These are phyloP conservation scores for Saccharomycopsis fibuligera DNA, from an alignment of 805 yeast genomes.

Conservation along the genomic window DNA sequence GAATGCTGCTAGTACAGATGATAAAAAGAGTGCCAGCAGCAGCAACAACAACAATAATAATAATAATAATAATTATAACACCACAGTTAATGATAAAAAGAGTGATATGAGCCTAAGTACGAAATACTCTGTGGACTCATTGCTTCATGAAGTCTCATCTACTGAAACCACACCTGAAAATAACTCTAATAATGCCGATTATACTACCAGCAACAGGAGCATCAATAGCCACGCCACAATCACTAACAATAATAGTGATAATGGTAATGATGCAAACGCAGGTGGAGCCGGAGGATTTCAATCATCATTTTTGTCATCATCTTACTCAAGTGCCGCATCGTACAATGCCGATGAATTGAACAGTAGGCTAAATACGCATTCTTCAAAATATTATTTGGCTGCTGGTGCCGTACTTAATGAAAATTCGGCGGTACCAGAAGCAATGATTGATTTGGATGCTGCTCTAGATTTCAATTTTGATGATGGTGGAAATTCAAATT, in stretches of 20 bases:
- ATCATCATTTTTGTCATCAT: too few relatives aligned
- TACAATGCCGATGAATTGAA: slow-evolving; percentile 13
- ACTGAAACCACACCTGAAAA: slow-evolving; percentile 26
- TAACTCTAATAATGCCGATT: background rate
- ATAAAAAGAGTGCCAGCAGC: background rate
- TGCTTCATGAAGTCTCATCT: slow-evolving; percentile 22
- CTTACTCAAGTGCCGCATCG: background rate
- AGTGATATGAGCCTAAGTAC: slow-evolving; percentile 19
- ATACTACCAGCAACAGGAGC: background rate
- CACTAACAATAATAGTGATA: slow-evolving; percentile 13
- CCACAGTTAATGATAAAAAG: slow-evolving; percentile 6
- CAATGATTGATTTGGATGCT: slow-evolving; percentile 50
- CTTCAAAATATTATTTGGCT: slow-evolving; percentile 22
- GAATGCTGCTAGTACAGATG: background rate
- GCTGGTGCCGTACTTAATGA: slow-evolving; percentile 21
- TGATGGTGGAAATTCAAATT: slow-evolving; percentile 24
- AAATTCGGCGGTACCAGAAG: slow-evolving; percentile 39
- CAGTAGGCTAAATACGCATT: slow-evolving; percentile 19
- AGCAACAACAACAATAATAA: background rate
- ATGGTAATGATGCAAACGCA: slow-evolving; percentile 13
- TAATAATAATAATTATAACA: background rate
- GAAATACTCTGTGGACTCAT: slow-evolving; percentile 21
- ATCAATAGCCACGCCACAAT: background rate
- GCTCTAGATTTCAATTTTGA: slow-evolving; percentile 36
- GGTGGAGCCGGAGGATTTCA: too few relatives aligned